Evolutionary conservation across 177 flowering plant genomes (phyloP), one percentile per base, ranked within the genome.

Genomic region (Vitis hybrid): DNA sequence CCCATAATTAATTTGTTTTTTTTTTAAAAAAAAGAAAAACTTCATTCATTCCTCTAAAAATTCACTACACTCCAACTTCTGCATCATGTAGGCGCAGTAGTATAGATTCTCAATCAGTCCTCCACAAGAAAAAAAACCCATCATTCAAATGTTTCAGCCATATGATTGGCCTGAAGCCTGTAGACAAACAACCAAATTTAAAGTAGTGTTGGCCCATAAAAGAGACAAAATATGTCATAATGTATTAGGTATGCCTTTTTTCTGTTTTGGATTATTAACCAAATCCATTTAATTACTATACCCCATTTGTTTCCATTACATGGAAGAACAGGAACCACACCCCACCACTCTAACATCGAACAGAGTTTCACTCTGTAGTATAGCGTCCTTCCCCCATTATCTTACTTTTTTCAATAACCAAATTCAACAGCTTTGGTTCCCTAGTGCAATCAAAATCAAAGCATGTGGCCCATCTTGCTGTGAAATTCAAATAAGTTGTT

Each of bases 291-390:
- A 66, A 55, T 14, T 52, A 63, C 10, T 53, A 65, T 52, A 65
- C 27, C 11, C 48, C 30, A n/a, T 67, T 48, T 67, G 70, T 58
- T 67, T 58, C 24, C 35, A 32, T 67, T 35, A 46, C 71, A 68
- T 58, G 61, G 57, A 12, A 57, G 12, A 48, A 11, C 53, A 63
- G 35, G 30, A 59, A 14, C 30, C 74, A 59, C 64, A 59, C 64
- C 71, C 71, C 58, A 74, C 59, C 55, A 64, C 54, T 41, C 67
- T 50, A 64, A 65, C 73, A 68, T 74, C 61, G 61, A 64, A 11
- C 64, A 64, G 64, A 69, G 76, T 10, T 66, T 55, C 55, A 9
- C 11, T 69, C n/a, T 64, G 77, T 64, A 15, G 41, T 24, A 5
- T 64, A 20, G 64, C 15, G 53, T 51, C 3, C 3, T 30, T 7